Base-by-base conservation (phyloP, 2,329 filamentous ascomycete genomes). In the Claviceps pusilla region DNA sequence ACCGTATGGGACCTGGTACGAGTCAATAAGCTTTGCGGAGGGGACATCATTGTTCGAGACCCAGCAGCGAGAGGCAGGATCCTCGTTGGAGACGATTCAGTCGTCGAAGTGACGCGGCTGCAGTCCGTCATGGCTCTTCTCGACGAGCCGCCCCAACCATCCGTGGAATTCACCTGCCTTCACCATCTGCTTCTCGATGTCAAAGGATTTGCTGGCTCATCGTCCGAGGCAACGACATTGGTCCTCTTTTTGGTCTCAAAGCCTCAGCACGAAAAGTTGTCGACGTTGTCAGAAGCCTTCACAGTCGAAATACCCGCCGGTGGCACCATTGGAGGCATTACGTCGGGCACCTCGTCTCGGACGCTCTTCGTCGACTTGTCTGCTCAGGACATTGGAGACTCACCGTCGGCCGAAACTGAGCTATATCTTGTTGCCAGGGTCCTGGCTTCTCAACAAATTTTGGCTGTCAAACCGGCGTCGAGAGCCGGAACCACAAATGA, bases 81-180 rank as follows among this genome's bases (percentile, higher is more conserved):
- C 33, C 71, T 98, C 62, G 96, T 90, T 0, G 89, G 87, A 12
- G 86, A 96, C 53, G 93, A 98, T 68, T 95, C 90, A 1, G 87
- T 93, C 4, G 86, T 97, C 33, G 87, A 95, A 56, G 80, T 96
- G 59, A 91, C 91, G 7, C 89, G 83, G 65, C 74, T 97, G 55
- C 94, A 98, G 71, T 94, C 93, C 4, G 81, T 90, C 65, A 98
- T 98, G 93, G 95, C 89, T 68, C 78, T 97, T 62, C 75, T 98
- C 48, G 85, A 95, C 55, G 85, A 87, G 60, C 81, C 84, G n/a
- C 90, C 89, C 0, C 78, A 80, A 24, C 75, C 80, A 4, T 73
- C 79, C 10, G 69, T 80, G 16, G 89, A 89, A 60, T 77, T 84
- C 51, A 83, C 80, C 1, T 76, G 87, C 41, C 72, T 95, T 53